phyloP scores from a whole-genome alignment of 2,329 filamentous ascomycete genomes.

The Sordariomycetes sp. region DNA sequence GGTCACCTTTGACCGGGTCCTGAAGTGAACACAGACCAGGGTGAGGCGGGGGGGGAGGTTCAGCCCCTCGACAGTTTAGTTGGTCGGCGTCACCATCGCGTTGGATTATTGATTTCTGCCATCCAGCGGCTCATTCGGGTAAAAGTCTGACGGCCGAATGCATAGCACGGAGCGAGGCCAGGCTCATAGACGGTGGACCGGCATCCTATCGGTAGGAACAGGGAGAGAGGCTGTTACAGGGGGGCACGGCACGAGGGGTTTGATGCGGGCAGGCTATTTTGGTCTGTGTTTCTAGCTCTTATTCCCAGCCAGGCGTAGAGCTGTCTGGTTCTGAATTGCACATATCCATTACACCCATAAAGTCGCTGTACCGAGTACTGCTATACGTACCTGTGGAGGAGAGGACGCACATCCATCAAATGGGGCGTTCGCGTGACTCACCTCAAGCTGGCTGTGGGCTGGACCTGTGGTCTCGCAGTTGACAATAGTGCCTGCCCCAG shows the following conservation, averaged over 20 bases:
- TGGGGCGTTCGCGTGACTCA: background rate
- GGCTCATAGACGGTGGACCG: background rate
- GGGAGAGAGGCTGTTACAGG: background rate
- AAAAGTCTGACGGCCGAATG: background rate
- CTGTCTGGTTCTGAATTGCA: background rate
- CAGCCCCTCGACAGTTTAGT: background rate
- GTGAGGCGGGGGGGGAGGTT: too few relatives aligned
- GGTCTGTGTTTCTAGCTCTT: background rate
- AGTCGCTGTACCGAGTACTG: too few relatives aligned
- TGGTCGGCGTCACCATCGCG: background rate
- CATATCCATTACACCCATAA: background rate
- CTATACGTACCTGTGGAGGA: background rate
- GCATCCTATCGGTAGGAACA: background rate
- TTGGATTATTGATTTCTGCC: background rate
- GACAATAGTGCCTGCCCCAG: too few relatives aligned
- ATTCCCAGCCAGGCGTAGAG: background rate
- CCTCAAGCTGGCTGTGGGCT: background rate
- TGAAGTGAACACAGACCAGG: slow-evolving; percentile 37
- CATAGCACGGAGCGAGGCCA: background rate
- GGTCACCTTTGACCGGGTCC: slow-evolving; percentile 65
- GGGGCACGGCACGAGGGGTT: background rate
- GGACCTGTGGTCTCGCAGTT: background rate
- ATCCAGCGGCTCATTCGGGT: background rate
- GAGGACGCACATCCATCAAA: background rate
- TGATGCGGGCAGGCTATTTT: background rate